A percentile compares a stretch with the other conserved stretches of the same genome.
Conservation (phyloP, 257 asterid genomes). For the Solanum habrochaites region DNA sequence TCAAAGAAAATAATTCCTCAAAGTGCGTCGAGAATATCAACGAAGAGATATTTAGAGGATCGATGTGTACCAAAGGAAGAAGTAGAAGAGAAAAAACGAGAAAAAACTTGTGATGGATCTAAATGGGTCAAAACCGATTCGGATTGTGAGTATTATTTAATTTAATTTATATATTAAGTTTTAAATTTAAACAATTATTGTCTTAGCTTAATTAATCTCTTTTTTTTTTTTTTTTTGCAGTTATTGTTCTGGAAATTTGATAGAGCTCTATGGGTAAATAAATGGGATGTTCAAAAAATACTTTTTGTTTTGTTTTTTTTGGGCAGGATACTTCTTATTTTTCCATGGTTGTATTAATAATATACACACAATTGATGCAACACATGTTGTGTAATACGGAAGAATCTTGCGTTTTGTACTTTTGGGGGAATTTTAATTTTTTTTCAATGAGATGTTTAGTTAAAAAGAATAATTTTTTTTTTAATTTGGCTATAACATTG, state of each 20-base stretch:
- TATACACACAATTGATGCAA: slow-evolving; percentile 8
- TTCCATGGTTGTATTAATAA: slow-evolving; percentile 48
- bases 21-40: slow-evolving; percentile 32
- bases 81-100: slow-evolving; percentile 23
- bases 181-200: not conserved
- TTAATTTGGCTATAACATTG: not conserved
- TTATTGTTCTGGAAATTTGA: slow-evolving; percentile 71
- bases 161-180: not conserved
- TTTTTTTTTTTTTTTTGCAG: slow-evolving; percentile 24
- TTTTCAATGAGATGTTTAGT: not conserved
- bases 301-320: slow-evolving; percentile 2
- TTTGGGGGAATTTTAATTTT: too few relatives aligned
- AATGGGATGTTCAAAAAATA: not conserved
- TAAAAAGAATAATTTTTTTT: not conserved
- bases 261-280: slow-evolving; percentile 7
- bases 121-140: slow-evolving; percentile 90
- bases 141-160: slow-evolving; percentile 45
- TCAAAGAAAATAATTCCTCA: slow-evolving; percentile 52
- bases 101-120: slow-evolving; percentile 20
- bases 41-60: slow-evolving; percentile 41
- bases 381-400: slow-evolving; percentile 41
- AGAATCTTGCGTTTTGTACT: not conserved
- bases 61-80: slow-evolving; percentile 10
- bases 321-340: slow-evolving; percentile 20
- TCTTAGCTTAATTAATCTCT: not conserved